Base-by-base conservation (phyloP, 371 early-diverging fungal species). In the Syncephalastrum monosporum region DNA sequence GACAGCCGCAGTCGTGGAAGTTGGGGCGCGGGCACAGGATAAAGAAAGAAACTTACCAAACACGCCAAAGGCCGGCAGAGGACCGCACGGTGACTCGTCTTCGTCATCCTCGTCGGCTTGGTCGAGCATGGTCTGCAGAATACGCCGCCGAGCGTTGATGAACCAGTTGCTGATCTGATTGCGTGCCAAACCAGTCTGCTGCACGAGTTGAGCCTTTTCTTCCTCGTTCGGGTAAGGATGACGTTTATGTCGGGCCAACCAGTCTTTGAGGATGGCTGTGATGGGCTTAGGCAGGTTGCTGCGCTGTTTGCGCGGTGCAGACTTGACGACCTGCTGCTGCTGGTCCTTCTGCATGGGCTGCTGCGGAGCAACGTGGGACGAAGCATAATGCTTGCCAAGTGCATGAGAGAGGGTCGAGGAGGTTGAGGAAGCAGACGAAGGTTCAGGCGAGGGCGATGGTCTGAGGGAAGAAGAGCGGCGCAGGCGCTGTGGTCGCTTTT, bases 141-240 rank as follows among this genome's bases (percentile, higher is more conserved):
- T 82, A 51, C 92, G 82, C 61, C 93, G 69, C 27, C 93, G 65
- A 0, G 92, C 92, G 71, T 93, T 93, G 54, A 93, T 91, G 63
- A 63, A 63, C 63, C 63, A 63, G 47, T 63, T 63, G 21, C 52
- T 51, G 29, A 63, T 58, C 43, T 63, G 63, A 21, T 84, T 84
- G 53, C 86, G 55, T 5, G 77, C 84, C 52, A 93, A 62, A 14
- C 84, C 85, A 0, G 91, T 91, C 17, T 81, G 74, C 43, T 72
- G 64, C 0, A 83, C 79, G 42, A 92, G 71, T 29, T 63, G 61
- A 45, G 71, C 72, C 68, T 93, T 93, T 56, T 91, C 88, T 14
- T 84, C 85, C 57, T 91, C 92, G 24, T 82, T 85, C 1, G 94
- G 94, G 65, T 91, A 93, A 12, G 94, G 92, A 53, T 92, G 85